phyloP scores from a whole-genome alignment of 179 eudicot genomes.

The Sideroxylon spinosum region DNA sequence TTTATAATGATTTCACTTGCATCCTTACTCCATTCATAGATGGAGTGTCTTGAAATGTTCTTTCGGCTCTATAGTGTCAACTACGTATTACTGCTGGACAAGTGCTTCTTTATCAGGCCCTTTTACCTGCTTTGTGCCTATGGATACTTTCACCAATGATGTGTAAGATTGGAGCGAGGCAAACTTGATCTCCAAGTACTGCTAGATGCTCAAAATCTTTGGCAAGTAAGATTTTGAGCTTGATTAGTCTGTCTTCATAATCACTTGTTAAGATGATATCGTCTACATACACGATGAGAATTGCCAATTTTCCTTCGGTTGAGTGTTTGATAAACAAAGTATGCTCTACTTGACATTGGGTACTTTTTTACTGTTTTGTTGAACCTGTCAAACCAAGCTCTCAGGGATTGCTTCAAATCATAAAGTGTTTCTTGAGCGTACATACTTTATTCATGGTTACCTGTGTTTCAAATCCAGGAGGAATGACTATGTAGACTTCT shows the following conservation, averaged over 20 bases:
- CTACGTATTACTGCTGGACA: not conserved
- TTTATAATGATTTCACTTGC: not conserved
- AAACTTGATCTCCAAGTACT: no score
- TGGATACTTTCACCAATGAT: no score
- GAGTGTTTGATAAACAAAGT: conserved; percentile 10
- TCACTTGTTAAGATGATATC: no score
- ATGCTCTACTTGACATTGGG: not conserved
- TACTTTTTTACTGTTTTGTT: not conserved
- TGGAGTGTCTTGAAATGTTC: not conserved
- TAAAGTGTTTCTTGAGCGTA: not conserved
- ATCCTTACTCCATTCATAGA: not conserved
- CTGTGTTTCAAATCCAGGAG: not conserved
- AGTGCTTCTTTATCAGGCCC: not conserved
- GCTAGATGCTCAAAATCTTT: no score
- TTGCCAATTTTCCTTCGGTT: not conserved
- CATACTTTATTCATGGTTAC: not conserved
- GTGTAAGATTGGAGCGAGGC: no score
- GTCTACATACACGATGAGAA: not conserved
- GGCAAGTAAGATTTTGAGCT: no score
- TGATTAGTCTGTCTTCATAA: no score
- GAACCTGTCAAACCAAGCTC: not conserved
- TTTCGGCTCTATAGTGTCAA: not conserved
- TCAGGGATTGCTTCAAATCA: not conserved
- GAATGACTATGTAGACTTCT: conserved; percentile 7
- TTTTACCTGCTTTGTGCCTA: not conserved